phyloP scores from a whole-genome alignment of 139 green algal genomes.

The Astrephomene gubernaculifera region DNA sequence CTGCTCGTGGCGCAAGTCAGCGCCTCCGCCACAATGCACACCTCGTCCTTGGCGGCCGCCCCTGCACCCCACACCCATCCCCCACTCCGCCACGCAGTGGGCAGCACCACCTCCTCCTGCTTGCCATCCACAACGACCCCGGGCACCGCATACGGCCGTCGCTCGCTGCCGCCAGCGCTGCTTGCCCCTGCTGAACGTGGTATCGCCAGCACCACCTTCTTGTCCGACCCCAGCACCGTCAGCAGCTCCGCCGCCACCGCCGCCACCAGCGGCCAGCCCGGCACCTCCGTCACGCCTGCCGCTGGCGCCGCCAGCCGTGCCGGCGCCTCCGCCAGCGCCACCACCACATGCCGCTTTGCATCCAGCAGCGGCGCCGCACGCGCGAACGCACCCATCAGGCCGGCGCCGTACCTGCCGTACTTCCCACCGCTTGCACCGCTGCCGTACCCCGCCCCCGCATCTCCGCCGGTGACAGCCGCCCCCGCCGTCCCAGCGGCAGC shows the following conservation, averaged over 20 bases:
- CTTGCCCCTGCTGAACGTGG: background rate
- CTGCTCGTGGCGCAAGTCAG: constrained; percentile 10
- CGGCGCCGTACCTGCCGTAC: no score
- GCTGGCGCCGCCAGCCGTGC: background rate
- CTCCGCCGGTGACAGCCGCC: background rate
- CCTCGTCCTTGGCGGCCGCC: background rate
- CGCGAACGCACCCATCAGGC: background rate
- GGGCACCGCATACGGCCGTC: background rate
- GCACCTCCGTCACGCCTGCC: background rate
- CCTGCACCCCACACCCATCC: background rate
- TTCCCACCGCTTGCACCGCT: background rate
- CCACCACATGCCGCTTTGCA: background rate
- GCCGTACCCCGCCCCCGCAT: background rate
- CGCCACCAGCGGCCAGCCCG: no score
- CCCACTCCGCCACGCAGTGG: background rate
- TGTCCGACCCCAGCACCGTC: background rate
- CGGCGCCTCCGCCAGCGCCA: background rate
- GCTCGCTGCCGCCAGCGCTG: no score
- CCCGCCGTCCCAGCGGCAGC: background rate
- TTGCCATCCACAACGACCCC: background rate
- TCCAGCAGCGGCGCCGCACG: constrained; percentile 6
- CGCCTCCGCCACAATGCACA: constrained; percentile 6
- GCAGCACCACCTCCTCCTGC: background rate
- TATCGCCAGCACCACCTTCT: constrained; percentile 21
- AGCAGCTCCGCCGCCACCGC: background rate